Evolutionary conservation across 768 basidiomycete species (phyloP).

Genomic region (Austroboletus festivus): DNA sequence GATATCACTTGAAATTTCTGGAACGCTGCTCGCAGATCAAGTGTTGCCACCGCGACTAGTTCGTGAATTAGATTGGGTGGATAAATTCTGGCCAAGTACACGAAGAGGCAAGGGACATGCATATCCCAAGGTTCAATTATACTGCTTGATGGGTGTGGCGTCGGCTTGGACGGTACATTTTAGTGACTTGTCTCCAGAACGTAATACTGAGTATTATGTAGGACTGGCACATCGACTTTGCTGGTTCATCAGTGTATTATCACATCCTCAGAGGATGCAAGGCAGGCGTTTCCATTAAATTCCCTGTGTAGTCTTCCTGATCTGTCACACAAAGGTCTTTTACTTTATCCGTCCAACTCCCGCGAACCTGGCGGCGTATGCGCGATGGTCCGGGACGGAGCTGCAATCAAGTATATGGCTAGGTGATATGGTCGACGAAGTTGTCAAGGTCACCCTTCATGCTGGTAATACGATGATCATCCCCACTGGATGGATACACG

Average conservation of each 20-base stretch:
- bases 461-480: constrained; percentile 91
- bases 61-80: constrained; percentile 94
- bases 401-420: constrained; percentile 86
- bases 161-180: constrained; percentile 88
- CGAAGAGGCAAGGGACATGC: constrained; percentile 67
- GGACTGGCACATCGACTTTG: constrained; percentile 99
- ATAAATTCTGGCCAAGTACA: constrained; percentile 87
- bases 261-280: constrained; percentile 86
- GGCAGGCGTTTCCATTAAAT: constrained; percentile 38
- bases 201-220: constrained; percentile 28
- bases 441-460: constrained; percentile 75
- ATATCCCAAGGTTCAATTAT: constrained; percentile 93
- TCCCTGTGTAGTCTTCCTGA: neutral
- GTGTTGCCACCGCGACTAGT: constrained; percentile 83
- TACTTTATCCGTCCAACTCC: constrained; percentile 92
- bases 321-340: constrained; percentile 61
- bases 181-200: neutral
- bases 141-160: constrained; percentile 95
- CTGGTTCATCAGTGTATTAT: constrained; percentile 97
- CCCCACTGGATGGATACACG: constrained; percentile 97
- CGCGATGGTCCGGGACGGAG: constrained; percentile 92
- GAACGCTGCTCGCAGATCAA: constrained; percentile 72
- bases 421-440: constrained; percentile 89
- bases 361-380: constrained; percentile 84
- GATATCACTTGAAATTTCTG: constrained; percentile 91